Conservation (phyloP, 2,329 filamentous ascomycete species). For the Talaromyces sp. region DNA sequence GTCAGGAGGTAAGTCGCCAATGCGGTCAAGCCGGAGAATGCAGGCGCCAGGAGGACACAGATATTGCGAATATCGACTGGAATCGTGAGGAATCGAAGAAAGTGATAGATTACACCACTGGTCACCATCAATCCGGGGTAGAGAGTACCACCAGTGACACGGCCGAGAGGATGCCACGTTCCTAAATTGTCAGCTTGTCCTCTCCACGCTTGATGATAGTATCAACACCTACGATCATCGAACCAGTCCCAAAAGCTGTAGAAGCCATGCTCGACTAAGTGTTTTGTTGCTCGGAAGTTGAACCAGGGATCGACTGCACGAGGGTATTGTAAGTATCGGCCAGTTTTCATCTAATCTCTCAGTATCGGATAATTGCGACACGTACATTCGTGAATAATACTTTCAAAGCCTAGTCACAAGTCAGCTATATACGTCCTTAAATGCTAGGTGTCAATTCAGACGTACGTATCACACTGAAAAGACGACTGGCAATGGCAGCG, state of each 20-base stretch:
- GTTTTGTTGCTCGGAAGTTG: conserved; percentile 98
- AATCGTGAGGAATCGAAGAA: conserved; percentile 80
- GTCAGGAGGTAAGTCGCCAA: conserved; percentile 92
- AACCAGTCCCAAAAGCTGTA: conserved; percentile 99
- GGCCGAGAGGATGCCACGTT: conserved; percentile 98
- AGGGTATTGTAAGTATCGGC: conserved; percentile 14
- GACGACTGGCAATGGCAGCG: conserved; percentile 84
- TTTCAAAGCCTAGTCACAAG: conserved; percentile 72
- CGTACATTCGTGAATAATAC: conserved; percentile 99
- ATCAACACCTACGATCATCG: conserved; percentile 72
- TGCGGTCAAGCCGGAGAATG: conserved; percentile 89
- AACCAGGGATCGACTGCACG: conserved; percentile 94
- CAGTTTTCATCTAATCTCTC: not conserved
- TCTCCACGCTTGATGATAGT: conserved; percentile 1
- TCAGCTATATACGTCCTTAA: conserved; percentile 14
- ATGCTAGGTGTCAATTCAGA: conserved; percentile 1
- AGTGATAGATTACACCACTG: conserved; percentile 92
- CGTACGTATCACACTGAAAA: conserved; percentile 98
- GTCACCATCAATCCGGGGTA: conserved; percentile 99
- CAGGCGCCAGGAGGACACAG: conserved; percentile 92
- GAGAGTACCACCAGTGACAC: conserved; percentile 97
- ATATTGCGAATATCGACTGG: conserved; percentile 99
- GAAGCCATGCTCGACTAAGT: conserved; percentile 93
- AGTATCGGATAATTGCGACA: conserved; percentile 29
- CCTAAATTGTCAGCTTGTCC: conserved; percentile 42